phyloP scores from a whole-genome alignment of 1,284 basidiomycete species.

The Tetrapyrgos nigripes region DNA sequence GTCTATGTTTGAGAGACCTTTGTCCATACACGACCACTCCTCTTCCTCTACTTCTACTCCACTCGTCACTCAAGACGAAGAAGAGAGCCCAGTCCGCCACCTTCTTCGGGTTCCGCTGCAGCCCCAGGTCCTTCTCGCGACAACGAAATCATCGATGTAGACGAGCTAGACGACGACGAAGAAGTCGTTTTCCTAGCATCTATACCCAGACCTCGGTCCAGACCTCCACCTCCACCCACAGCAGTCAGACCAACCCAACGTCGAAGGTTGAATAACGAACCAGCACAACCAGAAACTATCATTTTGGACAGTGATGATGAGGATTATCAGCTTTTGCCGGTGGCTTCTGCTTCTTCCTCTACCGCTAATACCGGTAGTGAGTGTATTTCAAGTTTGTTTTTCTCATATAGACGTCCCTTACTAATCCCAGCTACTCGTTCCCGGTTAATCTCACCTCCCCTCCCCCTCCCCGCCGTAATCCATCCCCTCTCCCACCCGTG shows the following conservation, averaged over 20 bases:
- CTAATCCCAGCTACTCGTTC: neutral
- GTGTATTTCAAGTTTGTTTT: neutral
- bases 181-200: too few relatives aligned
- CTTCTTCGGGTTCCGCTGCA: too few relatives aligned
- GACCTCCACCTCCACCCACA: slow-evolving; percentile 29
- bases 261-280: neutral
- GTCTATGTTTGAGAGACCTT: slow-evolving; percentile 20
- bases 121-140: too few relatives aligned
- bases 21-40: slow-evolving; percentile 18
- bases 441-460: neutral
- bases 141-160: slow-evolving; percentile 28
- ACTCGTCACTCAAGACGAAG: slow-evolving; percentile 20
- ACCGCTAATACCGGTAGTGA: neutral
- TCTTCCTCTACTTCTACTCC: slow-evolving; percentile 16
- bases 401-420: neutral
- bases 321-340: neutral
- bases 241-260: neutral
- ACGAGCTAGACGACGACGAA: slow-evolving; percentile 35
- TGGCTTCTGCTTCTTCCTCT: neutral
- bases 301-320: slow-evolving; percentile 14
- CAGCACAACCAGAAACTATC: neutral
- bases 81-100: slow-evolving; percentile 16
- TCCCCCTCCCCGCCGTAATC: slow-evolving; percentile 3
- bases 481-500: slow-evolving; percentile 12
- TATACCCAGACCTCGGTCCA: too few relatives aligned